A percentile compares a stretch with the other conserved stretches of the same genome.
Evolutionary conservation across 2,329 filamentous ascomycete species (phyloP).

Genomic region (Uncinocarpus reesii): DNA sequence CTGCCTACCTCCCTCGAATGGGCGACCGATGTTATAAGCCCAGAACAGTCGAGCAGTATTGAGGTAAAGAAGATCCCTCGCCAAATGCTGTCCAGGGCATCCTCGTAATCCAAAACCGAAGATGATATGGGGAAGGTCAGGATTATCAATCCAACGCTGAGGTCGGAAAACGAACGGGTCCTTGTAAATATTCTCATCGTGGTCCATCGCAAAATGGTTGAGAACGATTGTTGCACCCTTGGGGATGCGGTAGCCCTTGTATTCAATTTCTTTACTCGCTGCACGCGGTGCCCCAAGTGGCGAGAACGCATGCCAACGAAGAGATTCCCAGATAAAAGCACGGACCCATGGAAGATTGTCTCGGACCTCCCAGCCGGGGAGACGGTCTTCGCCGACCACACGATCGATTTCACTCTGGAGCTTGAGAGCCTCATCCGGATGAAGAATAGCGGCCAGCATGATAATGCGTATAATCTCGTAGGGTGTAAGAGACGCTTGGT

Average conservation of each 20-base stretch:
- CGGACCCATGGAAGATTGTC: constrained; percentile 29
- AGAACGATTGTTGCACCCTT: constrained; percentile 38
- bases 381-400: constrained; percentile 27
- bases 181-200: constrained; percentile 31
- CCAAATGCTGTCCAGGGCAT: constrained; percentile 30
- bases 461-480: constrained; percentile 20
- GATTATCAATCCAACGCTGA: constrained; percentile 29
- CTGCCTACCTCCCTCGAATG: constrained; percentile 19
- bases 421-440: constrained; percentile 43
- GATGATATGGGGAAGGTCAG: constrained; percentile 46
- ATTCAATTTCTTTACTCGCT: too few relatives aligned
- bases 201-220: constrained; percentile 36
- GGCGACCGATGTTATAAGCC: constrained; percentile 19
- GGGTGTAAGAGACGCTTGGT: neutral
- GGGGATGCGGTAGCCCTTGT: constrained; percentile 41
- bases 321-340: constrained; percentile 31
- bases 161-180: constrained; percentile 34
- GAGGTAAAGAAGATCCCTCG: constrained; percentile 37
- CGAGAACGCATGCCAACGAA: constrained; percentile 30
- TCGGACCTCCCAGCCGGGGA: constrained; percentile 33
- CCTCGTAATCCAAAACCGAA: constrained; percentile 49
- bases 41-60: constrained; percentile 50
- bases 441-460: constrained; percentile 45
- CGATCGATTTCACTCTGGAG: constrained; percentile 38
- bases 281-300: constrained; percentile 25